Conservation (phyloP, 441 rosid genomes). For the Breynia disticha region DNA sequence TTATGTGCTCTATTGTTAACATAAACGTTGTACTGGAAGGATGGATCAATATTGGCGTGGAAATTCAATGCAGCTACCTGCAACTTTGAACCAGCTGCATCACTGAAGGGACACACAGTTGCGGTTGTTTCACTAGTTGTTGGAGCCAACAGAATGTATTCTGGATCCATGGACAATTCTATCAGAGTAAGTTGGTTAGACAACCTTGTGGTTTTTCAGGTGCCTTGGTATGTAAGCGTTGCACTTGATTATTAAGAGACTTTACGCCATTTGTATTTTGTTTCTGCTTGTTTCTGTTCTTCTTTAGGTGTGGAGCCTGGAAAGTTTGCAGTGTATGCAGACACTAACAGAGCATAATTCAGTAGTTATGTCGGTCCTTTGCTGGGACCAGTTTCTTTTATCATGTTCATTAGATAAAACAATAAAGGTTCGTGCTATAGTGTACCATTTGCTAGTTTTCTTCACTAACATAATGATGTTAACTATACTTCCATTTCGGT, state of each 20-base stretch:
- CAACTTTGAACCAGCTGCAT: slow-evolving; percentile 79
- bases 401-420: slow-evolving; percentile 95
- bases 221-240: too few relatives aligned
- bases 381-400: slow-evolving; percentile 98
- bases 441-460: background rate
- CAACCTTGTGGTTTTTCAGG: too few relatives aligned
- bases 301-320: slow-evolving; percentile 84
- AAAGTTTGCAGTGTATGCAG: slow-evolving; percentile 85
- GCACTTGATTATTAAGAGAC: background rate
- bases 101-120: slow-evolving; percentile 56
- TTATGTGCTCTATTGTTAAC: background rate
- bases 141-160: slow-evolving; percentile 87
- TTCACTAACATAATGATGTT: background rate
- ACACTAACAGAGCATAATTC: slow-evolving; percentile 65
- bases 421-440: slow-evolving; percentile 47
- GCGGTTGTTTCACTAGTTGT: slow-evolving; percentile 85
- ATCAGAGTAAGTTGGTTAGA: slow-evolving; percentile 44
- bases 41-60: slow-evolving; percentile 86
- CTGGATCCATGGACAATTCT: slow-evolving; percentile 90
- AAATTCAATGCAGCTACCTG: slow-evolving; percentile 57
- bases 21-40: slow-evolving; percentile 34
- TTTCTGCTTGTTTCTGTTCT: background rate
- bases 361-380: slow-evolving; percentile 95
- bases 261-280: background rate
- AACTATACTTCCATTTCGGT: background rate